Conservation (phyloP, 106 monocot genomes). For the Cymbidium sinense region DNA sequence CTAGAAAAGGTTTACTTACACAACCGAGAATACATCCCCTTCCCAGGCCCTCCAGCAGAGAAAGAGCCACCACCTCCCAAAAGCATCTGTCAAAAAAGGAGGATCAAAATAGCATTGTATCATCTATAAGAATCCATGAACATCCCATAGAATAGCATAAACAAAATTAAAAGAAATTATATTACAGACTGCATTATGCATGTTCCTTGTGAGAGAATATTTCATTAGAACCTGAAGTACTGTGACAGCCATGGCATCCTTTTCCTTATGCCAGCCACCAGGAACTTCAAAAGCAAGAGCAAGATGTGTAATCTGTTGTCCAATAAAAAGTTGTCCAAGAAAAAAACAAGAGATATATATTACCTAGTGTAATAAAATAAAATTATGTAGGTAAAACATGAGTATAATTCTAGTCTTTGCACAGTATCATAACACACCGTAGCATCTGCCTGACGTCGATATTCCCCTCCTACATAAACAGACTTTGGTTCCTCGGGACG, state of each 20-base stretch:
- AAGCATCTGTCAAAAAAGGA: conserved; percentile 53
- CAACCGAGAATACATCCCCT: conserved; percentile 86
- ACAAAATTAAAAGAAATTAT: background rate
- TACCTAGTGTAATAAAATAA: background rate
- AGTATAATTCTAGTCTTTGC: background rate
- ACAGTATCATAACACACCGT: conserved; percentile 27
- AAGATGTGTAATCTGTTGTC: conserved; percentile 58
- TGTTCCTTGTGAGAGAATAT: background rate
- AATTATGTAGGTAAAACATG: conserved; percentile 1
- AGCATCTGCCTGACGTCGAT: conserved; percentile 76
- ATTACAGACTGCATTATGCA: background rate
- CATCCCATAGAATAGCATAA: background rate
- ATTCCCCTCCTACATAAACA: conserved; percentile 76
- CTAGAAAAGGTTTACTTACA: conserved; percentile 38
- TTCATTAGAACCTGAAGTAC: conserved; percentile 63
- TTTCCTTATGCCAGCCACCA: conserved; percentile 86
- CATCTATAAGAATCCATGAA: conserved; percentile 2
- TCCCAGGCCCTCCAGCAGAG: conserved; percentile 90
- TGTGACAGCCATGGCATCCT: conserved; percentile 63
- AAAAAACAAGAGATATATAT: background rate
- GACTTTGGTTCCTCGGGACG: conserved; percentile 62
- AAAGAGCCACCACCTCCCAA: conserved; percentile 94
- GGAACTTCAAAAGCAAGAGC: conserved; percentile 92
- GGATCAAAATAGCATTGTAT: background rate
- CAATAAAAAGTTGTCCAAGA: conserved; percentile 3